These are phyloP conservation scores for Neospermospora avenae DNA, from an alignment of 2,329 filamentous ascomycete species.

Conservation along the genomic window DNA sequence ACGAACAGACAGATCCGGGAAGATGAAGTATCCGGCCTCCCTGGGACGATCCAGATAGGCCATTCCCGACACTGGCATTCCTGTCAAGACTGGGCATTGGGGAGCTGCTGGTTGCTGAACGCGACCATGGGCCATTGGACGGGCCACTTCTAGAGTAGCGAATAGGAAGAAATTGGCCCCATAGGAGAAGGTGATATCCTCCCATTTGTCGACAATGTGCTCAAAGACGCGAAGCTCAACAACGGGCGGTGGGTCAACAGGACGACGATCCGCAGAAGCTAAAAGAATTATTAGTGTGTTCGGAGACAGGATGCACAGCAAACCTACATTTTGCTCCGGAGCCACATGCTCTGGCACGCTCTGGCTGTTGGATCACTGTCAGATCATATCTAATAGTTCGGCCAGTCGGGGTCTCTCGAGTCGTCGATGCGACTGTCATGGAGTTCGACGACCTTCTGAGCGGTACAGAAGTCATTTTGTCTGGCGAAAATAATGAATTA, in stretches of 20 bases:
- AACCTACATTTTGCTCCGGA: slow-evolving; percentile 87
- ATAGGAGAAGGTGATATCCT: slow-evolving; percentile 82
- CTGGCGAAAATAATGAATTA: neutral
- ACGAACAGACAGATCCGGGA: slow-evolving; percentile 91
- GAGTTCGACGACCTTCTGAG: neutral
- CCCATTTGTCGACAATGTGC: slow-evolving; percentile 46
- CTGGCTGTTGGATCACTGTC: slow-evolving; percentile 87
- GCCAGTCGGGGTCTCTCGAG: slow-evolving; percentile 40
- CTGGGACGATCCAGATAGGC: slow-evolving; percentile 87
- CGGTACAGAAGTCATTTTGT: neutral
- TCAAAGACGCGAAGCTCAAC: slow-evolving; percentile 87
- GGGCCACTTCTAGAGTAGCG: slow-evolving; percentile 83
- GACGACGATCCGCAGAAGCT: slow-evolving; percentile 29
- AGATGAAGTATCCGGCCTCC: slow-evolving; percentile 89
- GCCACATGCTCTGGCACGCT: slow-evolving; percentile 91
- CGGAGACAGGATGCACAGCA: neutral
- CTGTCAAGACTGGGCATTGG: slow-evolving; percentile 81
- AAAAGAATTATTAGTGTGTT: slow-evolving; percentile 9
- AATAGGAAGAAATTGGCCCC: slow-evolving; percentile 98
- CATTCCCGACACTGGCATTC: slow-evolving; percentile 92
- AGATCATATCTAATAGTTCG: slow-evolving; percentile 77
- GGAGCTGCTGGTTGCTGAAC: slow-evolving; percentile 56
- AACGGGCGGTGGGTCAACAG: slow-evolving; percentile 67
- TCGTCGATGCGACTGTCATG: neutral
- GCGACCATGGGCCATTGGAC: slow-evolving; percentile 77